Evolutionary conservation across 176 grass and related monocot genomes (phyloP).

Genomic region (Tillandsia fasciculata): DNA sequence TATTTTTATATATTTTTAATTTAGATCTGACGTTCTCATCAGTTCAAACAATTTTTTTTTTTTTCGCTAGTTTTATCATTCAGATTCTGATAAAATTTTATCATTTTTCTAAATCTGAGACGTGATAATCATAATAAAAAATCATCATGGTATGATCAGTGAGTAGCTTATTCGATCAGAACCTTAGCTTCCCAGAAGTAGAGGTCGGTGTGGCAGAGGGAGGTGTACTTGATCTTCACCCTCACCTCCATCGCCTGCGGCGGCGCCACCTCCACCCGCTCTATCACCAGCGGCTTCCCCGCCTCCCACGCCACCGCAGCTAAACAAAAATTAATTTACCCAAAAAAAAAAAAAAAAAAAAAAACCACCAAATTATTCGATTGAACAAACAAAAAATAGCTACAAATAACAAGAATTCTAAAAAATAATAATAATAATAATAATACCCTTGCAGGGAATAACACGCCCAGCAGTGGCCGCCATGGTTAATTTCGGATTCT

Average conservation of each 20-base stretch:
- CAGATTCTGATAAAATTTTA: too few relatives aligned
- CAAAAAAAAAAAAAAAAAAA: not conserved
- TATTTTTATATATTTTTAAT: too few relatives aligned
- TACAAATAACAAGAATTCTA: not conserved
- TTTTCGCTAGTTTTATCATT: too few relatives aligned
- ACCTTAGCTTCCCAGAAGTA: constrained; percentile 12
- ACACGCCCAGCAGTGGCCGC: constrained; percentile 2
- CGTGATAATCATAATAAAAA: too few relatives aligned
- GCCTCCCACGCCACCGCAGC: constrained; percentile 15
- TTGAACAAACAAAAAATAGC: not conserved
- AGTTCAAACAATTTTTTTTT: too few relatives aligned
- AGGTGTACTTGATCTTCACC: constrained; percentile 11
- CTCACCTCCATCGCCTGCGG: constrained; percentile 14
- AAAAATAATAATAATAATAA: not conserved
- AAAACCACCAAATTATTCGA: not conserved
- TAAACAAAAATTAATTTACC: not conserved
- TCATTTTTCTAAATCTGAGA: too few relatives aligned
- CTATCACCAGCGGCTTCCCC: constrained; percentile 15
- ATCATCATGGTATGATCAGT: too few relatives aligned
- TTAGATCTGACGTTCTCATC: too few relatives aligned
- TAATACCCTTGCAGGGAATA: constrained; percentile 7
- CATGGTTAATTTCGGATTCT: not conserved
- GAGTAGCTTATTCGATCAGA: not conserved
- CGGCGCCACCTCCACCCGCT: constrained; percentile 15
- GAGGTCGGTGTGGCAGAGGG: constrained; percentile 15